Evolutionary conservation across 2,329 filamentous ascomycete genomes (phyloP), one percentile per base, ranked within the genome.

Genomic region (Metarhizium brunneum): DNA sequence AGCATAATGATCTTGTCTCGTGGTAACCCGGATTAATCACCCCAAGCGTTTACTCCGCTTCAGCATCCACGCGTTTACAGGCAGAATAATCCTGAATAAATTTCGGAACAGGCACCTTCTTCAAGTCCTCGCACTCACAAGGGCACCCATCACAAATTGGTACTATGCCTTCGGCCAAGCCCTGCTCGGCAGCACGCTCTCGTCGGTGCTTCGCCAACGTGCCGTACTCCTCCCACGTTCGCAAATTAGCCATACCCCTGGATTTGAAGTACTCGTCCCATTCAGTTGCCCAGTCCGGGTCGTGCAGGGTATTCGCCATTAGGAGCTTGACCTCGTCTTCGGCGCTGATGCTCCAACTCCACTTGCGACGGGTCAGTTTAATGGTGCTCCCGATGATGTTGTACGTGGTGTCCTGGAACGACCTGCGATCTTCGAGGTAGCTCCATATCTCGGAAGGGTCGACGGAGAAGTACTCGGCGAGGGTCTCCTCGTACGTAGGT

Each of bases 211-310:
- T 56, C 11, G 61, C 63, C 52, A 63, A 43, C 50, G 49, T 56
- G 36, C 60, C 59, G 45, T 69, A 69, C 1, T 55, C 47, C 29
- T 65, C 63, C 59, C 62, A 61, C 3, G 56, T 63, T n/a, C 64
- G 60, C 2, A 62, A 29, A 16, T 69, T 63, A 38, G 62, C 43
- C 18, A 53, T 35, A 6, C 57, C 60, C 1, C 47, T 56, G 18
- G 54, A 54, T 4, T n/a, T 25, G n/a, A 63, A 67, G 40, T 63
- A 60, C 2, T 55, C 32, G 32, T 68, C 65, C 64, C 64, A 66
- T 2, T 58, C 53, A 0, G 47, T 20, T 6, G 52, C 59, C 64
- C 64, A 66, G 0, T 47, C 54, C 2, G 60, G 60, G 1, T 61
- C 51, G 35, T 62, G 56, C 2, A 64, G 58, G 7, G 58, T 63